Evolutionary conservation across 768 basidiomycete species (phyloP), one percentile per base, ranked within the genome.

Genomic region (Naematelia aurantialba): DNA sequence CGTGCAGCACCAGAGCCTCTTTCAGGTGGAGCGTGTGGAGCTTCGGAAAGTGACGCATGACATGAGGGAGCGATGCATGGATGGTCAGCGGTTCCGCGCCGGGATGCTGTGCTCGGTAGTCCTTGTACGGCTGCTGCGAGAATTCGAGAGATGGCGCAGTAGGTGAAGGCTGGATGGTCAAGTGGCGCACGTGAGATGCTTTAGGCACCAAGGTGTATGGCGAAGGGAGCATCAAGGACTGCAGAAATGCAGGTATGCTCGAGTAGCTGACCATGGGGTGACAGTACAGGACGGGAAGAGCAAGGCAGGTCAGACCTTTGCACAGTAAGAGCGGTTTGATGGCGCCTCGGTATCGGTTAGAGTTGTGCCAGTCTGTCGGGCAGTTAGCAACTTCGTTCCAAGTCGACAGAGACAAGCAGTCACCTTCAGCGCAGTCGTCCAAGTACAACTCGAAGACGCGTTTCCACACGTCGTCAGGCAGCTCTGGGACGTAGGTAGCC

Each of bases 401-500:
- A 46, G 25, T 52, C 30, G 21, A 51, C n/a, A n/a, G 21, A 49
- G 46, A 17, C 11, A 25, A 30, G 29, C 19, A 58, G 19, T 24
- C 0, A 72, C 70, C 59, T 29, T 58, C 49, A 3, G 24, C 42
- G 13, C 48, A 45, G 24, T 57, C 57, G 17, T 61, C 66, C 51
- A 69, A 72, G 56, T 62, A 63, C 10, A 67, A 55, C 42, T 65
- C 66, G 31, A 67, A 72, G 34, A 72, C 52, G 45, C 59, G 56
- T 24, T 46, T 52, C 70, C 70, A 72, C 2, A 72, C 60, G 29
- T 69, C 65, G 14, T 67, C 68, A 3, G 70, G 70, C 22, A 72
- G 48, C 17, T 65, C 61, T 21, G 63, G 65, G 5, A 62, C n/a
- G 39, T 62, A 57, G 11, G 45, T 52, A 45, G 56, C 55, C 48